Evolutionary conservation across 73 alveolate genomes (phyloP).

Genomic region (Paramecium tetraurelia): DNA sequence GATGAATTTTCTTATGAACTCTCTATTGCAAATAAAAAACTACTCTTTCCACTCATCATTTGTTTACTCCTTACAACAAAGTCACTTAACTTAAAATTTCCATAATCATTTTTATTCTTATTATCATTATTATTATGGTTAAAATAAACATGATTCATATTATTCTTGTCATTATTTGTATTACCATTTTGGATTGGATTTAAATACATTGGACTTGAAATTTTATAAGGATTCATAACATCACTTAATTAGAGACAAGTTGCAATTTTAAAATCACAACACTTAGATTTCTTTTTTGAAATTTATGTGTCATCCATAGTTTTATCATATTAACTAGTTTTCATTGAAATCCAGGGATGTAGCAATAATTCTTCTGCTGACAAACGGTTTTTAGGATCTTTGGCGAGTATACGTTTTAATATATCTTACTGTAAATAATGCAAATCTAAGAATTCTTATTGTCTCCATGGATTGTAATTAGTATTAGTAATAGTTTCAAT

Average conservation of each 20-base stretch:
- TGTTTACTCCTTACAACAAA: background rate
- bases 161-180: background rate
- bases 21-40: background rate
- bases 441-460: background rate
- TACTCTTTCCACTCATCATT: background rate
- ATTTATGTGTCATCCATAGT: background rate
- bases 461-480: background rate
- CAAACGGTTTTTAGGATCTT: background rate
- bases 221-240: background rate
- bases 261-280: background rate
- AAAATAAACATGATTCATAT: background rate
- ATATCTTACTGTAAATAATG: background rate
- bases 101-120: background rate
- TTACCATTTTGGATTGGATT: background rate
- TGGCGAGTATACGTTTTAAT: background rate
- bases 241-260: background rate
- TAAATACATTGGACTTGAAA: background rate
- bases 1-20: background rate
- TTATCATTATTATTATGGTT: background rate
- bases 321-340: background rate
- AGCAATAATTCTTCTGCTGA: conserved; percentile 1
- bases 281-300: background rate
- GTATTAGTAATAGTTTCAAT: background rate
- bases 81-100: background rate
- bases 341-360: conserved; percentile 13